phyloP scores from a whole-genome alignment of 306 rosid genomes.

The Comarum palustre region DNA sequence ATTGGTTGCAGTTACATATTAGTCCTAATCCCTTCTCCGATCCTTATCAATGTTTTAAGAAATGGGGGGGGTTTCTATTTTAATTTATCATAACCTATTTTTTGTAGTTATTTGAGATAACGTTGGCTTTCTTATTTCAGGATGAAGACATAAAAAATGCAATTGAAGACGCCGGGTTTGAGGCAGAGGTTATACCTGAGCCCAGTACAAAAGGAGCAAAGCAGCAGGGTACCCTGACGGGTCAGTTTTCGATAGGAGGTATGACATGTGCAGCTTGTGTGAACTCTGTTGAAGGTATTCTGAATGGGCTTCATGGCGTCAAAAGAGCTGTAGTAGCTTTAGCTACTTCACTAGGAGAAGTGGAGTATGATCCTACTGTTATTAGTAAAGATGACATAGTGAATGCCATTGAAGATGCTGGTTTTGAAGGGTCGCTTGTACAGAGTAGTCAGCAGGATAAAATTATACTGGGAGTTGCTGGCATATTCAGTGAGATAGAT shows the following conservation, averaged over 20 bases:
- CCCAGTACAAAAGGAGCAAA: constrained; percentile 50
- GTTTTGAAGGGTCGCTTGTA: constrained; percentile 78
- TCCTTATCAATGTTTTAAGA: background rate
- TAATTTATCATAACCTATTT: background rate
- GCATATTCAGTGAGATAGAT: constrained; percentile 56
- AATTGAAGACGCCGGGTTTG: constrained; percentile 98
- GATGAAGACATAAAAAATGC: constrained; percentile 79
- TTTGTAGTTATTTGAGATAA: constrained; percentile 21
- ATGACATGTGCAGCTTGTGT: constrained; percentile 99
- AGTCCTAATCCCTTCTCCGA: background rate
- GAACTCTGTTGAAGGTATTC: constrained; percentile 86
- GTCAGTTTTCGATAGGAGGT: constrained; percentile 91
- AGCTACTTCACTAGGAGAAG: constrained; percentile 90
- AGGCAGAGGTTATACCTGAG: constrained; percentile 85
- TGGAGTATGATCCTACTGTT: constrained; percentile 72
- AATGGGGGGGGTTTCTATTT: background rate
- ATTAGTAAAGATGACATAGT: constrained; percentile 79
- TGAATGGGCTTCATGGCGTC: constrained; percentile 77
- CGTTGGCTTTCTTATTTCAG: constrained; percentile 42
- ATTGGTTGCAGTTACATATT: constrained; percentile 13
- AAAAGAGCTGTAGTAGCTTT: constrained; percentile 85
- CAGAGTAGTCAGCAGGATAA: constrained; percentile 88
- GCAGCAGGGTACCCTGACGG: constrained; percentile 57
- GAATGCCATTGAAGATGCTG: constrained; percentile 88
- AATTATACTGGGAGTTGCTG: constrained; percentile 62